phyloP scores from a whole-genome alignment of 2,329 filamentous ascomycete species.

The Ascocoryne sarcoides region DNA sequence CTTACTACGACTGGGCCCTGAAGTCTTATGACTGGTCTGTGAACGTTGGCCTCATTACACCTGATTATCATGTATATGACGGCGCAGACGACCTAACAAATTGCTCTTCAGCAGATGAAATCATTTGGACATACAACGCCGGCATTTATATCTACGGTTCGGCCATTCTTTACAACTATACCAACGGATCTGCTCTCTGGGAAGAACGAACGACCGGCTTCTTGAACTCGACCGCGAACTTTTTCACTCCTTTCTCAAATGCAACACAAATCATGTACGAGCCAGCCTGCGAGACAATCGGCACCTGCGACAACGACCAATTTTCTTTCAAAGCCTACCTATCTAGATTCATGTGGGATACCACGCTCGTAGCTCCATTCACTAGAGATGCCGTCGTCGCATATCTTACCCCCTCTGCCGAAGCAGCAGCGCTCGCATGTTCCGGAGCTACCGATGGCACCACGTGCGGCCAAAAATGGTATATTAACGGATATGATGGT shows the following conservation, averaged over 20 bases:
- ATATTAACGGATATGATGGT: constrained; percentile 46
- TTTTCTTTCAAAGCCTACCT: constrained; percentile 61
- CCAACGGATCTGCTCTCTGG: constrained; percentile 44
- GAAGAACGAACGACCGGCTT: constrained; percentile 42
- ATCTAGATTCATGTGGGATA: constrained; percentile 53
- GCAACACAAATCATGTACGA: constrained; percentile 56
- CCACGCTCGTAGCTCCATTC: constrained; percentile 47
- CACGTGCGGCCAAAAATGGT: constrained; percentile 54
- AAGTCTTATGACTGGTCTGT: constrained; percentile 59
- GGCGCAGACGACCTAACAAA: constrained; percentile 44
- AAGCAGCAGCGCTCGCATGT: constrained; percentile 48
- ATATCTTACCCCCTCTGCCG: constrained; percentile 42
- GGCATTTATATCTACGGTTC: constrained; percentile 59
- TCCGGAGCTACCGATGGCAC: constrained; percentile 43
- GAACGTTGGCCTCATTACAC: constrained; percentile 47
- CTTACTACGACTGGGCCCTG: constrained; percentile 57
- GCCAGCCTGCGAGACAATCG: constrained; percentile 51
- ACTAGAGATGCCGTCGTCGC: constrained; percentile 39
- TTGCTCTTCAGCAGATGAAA: constrained; percentile 43
- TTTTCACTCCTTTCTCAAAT: constrained; percentile 45
- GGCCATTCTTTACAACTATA: constrained; percentile 55
- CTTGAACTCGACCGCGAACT: constrained; percentile 41
- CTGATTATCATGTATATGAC: constrained; percentile 49
- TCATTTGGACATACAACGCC: constrained; percentile 57
- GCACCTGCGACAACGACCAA: constrained; percentile 54